Percentiles rank a stretch among this genome's conserved stretches.
Evolutionary conservation across 2,329 filamentous ascomycete species (phyloP).

Genomic region (Herpotrichia juniperi): DNA sequence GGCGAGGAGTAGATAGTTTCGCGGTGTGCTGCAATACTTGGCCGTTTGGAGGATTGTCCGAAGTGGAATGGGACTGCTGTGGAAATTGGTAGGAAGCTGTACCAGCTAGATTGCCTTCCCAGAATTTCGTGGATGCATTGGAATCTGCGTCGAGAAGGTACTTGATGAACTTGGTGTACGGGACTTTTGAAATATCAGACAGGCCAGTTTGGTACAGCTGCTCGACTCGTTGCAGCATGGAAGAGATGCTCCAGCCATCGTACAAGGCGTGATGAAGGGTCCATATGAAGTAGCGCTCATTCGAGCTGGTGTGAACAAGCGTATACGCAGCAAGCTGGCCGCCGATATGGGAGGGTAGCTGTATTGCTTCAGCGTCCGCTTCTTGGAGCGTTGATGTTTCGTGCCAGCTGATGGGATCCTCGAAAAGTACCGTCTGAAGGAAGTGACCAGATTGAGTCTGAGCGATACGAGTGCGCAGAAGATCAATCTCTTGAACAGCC

Average conservation of each 20-base stretch:
- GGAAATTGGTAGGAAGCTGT: slow-evolving; percentile 42
- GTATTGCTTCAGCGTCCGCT: slow-evolving; percentile 18
- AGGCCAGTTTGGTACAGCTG: slow-evolving; percentile 27
- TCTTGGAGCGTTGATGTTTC: slow-evolving; percentile 23
- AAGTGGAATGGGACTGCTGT: slow-evolving; percentile 24
- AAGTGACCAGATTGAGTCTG: slow-evolving; percentile 34
- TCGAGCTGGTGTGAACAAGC: slow-evolving; percentile 22
- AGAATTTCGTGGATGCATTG: slow-evolving; percentile 35
- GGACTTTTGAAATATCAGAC: slow-evolving; percentile 23
- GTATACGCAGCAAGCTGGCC: slow-evolving; percentile 33
- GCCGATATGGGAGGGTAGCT: slow-evolving; percentile 29
- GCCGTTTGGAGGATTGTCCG: slow-evolving; percentile 27
- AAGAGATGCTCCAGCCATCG: slow-evolving; percentile 45
- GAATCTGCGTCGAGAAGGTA: slow-evolving; percentile 31
- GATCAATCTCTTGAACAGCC: slow-evolving; percentile 52
- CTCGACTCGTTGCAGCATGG: slow-evolving; percentile 38
- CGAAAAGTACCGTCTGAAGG: slow-evolving; percentile 33
- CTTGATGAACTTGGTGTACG: slow-evolving; percentile 42
- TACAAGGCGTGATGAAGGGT: slow-evolving; percentile 50
- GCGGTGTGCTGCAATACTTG: slow-evolving; percentile 29
- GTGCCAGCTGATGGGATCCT: slow-evolving; percentile 35
- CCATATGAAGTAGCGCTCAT: slow-evolving; percentile 41
- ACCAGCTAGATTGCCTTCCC: slow-evolving; percentile 38
- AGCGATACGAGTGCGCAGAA: slow-evolving; percentile 54
- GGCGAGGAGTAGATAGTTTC: slow-evolving; percentile 25